Base-by-base conservation (phyloP, 2,329 filamentous ascomycete genomes). In the Phyllosticta ampelicida region DNA sequence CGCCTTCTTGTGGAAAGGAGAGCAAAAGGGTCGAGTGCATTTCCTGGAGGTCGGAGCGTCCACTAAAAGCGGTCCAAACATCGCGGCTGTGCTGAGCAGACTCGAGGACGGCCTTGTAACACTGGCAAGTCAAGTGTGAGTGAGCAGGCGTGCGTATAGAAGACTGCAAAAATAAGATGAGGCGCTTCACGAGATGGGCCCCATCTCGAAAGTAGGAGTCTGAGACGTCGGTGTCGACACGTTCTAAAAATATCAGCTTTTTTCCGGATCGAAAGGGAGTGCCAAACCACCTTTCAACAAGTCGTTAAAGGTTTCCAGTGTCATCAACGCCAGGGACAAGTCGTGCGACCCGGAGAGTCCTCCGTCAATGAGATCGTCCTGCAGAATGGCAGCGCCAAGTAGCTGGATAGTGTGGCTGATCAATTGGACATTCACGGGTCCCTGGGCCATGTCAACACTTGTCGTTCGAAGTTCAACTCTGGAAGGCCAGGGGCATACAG, bases 21-120 rank as follows among this genome's bases (percentile, higher is more conserved):
- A 73, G 61, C 6, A 74, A 63, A 10, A 74, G 63, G 4, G n/a
- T 55, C 51, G 63, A 60, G 48, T 73, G 71, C n/a, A 74, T 57
- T 8, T 62, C 59, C 6, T 62, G 36, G 20, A 65, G 51, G 23
- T 67, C 63, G 5, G 61, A 18, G 44, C 67, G 64, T 19, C 55
- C 53, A 36, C 63, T 64, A 53, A 73, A 73, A 9, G 66, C 63
- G 13, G 68, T 60, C 71, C 71, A 74, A 5, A 73, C 60, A 5
- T 50, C 61, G 30, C 63, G 62, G 21, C 66, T 72, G 58, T 71
- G 70, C 16, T 72, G 61, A 5, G 67, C 71, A 36, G 69, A 68
- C 60, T 74, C 71, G 1, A 73, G 30, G 16, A 73, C 68, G 1
- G 63, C 65, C 11, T 65, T 65, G 53, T 71, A 73, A 11, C 66